Conservation (phyloP, 1,284 basidiomycete species). For the Vanrija pseudolonga region DNA sequence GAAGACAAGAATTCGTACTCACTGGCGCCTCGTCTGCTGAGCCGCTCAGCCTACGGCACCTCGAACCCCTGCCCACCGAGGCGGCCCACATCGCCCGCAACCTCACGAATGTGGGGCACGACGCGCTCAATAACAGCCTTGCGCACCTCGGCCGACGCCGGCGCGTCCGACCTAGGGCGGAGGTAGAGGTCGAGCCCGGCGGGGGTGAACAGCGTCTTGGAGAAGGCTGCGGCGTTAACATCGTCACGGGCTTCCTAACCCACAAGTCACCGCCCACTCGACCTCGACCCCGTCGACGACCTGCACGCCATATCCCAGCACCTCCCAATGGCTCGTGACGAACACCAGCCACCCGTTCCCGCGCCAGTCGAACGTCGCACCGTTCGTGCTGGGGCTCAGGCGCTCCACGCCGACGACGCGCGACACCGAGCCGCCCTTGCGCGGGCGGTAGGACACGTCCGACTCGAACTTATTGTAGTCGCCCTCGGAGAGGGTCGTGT, state of each 20-base stretch:
- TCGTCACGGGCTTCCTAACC: conserved; percentile 3
- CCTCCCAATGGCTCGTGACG: conserved; percentile 54
- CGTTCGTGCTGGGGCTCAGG: conserved; percentile 18
- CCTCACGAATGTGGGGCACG: conserved; percentile 13
- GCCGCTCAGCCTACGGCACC: conserved; percentile 11
- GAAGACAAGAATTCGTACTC: too few species aligned
- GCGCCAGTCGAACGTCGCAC: conserved; percentile 53
- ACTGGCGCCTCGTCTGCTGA: too few species aligned
- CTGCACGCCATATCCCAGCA: conserved; percentile 48
- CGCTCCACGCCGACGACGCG: conserved; percentile 49
- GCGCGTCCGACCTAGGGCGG: conserved; percentile 20
- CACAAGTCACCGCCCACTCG: conserved; percentile 55
- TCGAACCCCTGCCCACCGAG: conserved; percentile 30
- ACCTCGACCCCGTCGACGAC: conserved; percentile 20
- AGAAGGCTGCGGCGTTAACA: conserved; percentile 46
- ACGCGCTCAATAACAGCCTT: conserved; percentile 19
- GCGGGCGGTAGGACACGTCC: conserved; percentile 44
- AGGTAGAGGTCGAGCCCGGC: conserved; percentile 56
- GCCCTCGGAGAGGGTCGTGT: conserved; percentile 32
- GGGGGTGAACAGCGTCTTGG: conserved; percentile 56
- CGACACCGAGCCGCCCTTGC: not conserved
- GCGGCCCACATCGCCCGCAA: conserved; percentile 17
- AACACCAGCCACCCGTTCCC: conserved; percentile 53
- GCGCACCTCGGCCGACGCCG: conserved; percentile 5
- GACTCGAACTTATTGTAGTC: conserved; percentile 45